Evolutionary conservation across 768 basidiomycete genomes (phyloP).

Genomic region (Phlegmacium glaucopus): DNA sequence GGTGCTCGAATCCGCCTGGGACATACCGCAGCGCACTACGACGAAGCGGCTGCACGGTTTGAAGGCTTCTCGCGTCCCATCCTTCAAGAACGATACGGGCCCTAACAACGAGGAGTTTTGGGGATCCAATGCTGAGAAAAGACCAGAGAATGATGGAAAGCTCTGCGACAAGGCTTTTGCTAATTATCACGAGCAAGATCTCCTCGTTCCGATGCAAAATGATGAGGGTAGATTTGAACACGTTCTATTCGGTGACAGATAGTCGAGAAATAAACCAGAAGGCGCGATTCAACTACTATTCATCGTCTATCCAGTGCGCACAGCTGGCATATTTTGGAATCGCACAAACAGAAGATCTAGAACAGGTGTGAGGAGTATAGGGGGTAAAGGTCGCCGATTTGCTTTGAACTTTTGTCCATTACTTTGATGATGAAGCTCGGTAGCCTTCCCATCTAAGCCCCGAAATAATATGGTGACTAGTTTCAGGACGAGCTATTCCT

Average conservation of each 20-base stretch:
- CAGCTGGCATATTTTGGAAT: slow-evolving; percentile 72
- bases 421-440: slow-evolving; percentile 70
- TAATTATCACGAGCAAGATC: slow-evolving; percentile 65
- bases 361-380: slow-evolving; percentile 62
- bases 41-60: too few relatives aligned
- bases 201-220: slow-evolving; percentile 50
- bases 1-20: too few relatives aligned
- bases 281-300: slow-evolving; percentile 79
- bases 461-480: neutral
- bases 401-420: slow-evolving; percentile 70
- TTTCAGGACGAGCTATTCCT: slow-evolving; percentile 63
- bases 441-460: neutral
- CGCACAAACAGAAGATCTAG: slow-evolving; percentile 57
- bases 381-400: slow-evolving; percentile 57
- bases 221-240: slow-evolving; percentile 73
- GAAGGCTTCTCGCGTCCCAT: too few relatives aligned
- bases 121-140: too few relatives aligned
- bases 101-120: too few relatives aligned
- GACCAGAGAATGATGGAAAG: too few relatives aligned
- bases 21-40: too few relatives aligned
- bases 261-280: slow-evolving; percentile 76
- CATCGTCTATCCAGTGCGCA: slow-evolving; percentile 73
- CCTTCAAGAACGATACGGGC: too few relatives aligned
- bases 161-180: slow-evolving; percentile 67
- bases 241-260: slow-evolving; percentile 74